Evolutionary conservation across 306 rosid genomes (phyloP), one percentile per base, ranked within the genome.

Genomic region (Amphicarpaea edgeworthii): DNA sequence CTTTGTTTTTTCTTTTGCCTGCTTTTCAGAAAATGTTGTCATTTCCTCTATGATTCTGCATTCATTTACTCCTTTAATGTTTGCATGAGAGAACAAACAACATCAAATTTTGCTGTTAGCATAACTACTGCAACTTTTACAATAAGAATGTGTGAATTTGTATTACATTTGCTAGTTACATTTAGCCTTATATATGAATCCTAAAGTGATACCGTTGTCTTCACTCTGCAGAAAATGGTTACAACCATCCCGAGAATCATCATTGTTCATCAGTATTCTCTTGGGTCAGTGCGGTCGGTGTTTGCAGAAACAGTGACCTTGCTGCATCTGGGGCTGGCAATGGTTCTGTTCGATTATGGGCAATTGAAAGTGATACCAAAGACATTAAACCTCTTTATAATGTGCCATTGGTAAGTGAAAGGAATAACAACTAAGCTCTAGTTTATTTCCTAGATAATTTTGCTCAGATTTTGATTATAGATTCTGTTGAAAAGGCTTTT

Each of bases 311-410:
- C 78, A 92, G 97, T 75, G 99, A 95, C 73, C 93, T 95, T 79
- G 96, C 92, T 40, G 99, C 96, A 73, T 90, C 97, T 59, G 97
- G 96, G 51, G 99, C 97, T n/a, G 97, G 96, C 50, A 89, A 90
- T 50, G 99, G 99, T 30, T 89, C 68, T 30, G 92, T 95, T 74
- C 88, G 89, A 71, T 78, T 95, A 72, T 95, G 97, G 97, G 77
- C 86, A 80, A 19, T 90, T 76, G 85, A 77, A 67, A 89, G 85
- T 76, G 99, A 95, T 77, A 68, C 83, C 55, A 95, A 85, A 64
- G 85, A 77, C 71, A 67, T 92, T 54, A 81, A 77, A 78, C 76
- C 97, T 11, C 81, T 93, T 28, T 81, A 81, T 72, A 69, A 82
- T 77, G 85, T 92, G 55, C 91, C 96, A 14, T n/a, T 92, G 97